Evolutionary conservation across 768 basidiomycete species (phyloP).

Genomic region (Trametes punicea): DNA sequence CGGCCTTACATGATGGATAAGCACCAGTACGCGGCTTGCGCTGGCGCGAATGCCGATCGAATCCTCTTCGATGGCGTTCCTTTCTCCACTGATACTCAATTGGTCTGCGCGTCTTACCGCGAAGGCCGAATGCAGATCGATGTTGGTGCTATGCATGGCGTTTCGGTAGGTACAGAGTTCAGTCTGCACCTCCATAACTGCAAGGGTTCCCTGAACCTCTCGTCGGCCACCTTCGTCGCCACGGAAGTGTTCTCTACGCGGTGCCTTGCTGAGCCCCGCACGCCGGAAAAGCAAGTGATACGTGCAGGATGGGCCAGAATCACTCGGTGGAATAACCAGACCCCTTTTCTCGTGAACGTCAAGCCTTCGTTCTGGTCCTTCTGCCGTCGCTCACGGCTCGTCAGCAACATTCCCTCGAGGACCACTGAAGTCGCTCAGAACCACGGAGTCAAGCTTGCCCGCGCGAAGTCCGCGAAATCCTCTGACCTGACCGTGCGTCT

Average conservation of each 20-base stretch:
- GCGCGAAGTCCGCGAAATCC: slow-evolving; percentile 40
- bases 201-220: slow-evolving; percentile 53
- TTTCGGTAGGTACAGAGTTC: slow-evolving; percentile 62
- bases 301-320: slow-evolving; percentile 52
- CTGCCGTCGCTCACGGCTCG: slow-evolving; percentile 42
- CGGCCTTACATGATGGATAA: slow-evolving; percentile 36
- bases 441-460: slow-evolving; percentile 43
- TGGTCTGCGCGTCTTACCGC: slow-evolving; percentile 37
- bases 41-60: slow-evolving; percentile 47
- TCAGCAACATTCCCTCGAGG: slow-evolving; percentile 35
- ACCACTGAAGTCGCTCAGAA: slow-evolving; percentile 33
- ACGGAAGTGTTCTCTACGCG: slow-evolving; percentile 55
- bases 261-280: slow-evolving; percentile 48
- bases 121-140: slow-evolving; percentile 47
- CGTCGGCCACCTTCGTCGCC: slow-evolving; percentile 48
- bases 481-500: slow-evolving; percentile 53
- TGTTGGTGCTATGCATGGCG: slow-evolving; percentile 59
- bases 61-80: slow-evolving; percentile 55
- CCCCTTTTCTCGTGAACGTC: slow-evolving; percentile 53
- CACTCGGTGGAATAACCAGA: slow-evolving; percentile 52
- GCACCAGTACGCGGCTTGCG: slow-evolving; percentile 47
- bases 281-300: slow-evolving; percentile 29
- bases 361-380: slow-evolving; percentile 46
- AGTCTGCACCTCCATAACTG: slow-evolving; percentile 60
- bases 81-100: slow-evolving; percentile 47